phyloP scores from a whole-genome alignment of 108 stramenopile species.

The Stephanodiscus triporus region DNA sequence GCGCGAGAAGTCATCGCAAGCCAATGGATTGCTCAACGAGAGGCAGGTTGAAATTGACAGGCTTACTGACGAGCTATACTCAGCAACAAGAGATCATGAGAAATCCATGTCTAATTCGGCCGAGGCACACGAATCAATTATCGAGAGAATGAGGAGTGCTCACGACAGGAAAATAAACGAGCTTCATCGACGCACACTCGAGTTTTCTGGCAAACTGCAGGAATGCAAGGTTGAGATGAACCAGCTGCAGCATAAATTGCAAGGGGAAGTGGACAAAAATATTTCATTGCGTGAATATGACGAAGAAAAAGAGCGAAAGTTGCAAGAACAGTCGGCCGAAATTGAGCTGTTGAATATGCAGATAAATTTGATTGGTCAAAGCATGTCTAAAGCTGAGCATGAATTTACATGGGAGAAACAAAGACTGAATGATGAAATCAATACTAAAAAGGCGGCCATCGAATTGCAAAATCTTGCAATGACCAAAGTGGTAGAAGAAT shows the following conservation, averaged over 20 bases:
- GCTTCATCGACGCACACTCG: conserved; percentile 1
- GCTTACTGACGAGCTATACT: background rate
- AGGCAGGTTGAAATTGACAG: conserved; percentile 9
- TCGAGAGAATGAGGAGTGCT: conserved; percentile 1
- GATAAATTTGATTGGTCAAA: background rate
- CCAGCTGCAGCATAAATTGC: conserved; percentile 13
- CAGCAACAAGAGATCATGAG: conserved; percentile 2
- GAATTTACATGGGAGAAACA: background rate
- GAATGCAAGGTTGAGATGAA: conserved; percentile 8
- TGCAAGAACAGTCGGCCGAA: background rate
- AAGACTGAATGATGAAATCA: background rate
- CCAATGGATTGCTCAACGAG: conserved; percentile 1
- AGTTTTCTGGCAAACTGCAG: conserved; percentile 13
- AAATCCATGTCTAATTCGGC: conserved; percentile 13
- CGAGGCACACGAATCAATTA: background rate
- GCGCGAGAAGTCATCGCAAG: background rate
- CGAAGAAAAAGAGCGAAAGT: conserved; percentile 9
- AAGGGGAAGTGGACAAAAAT: conserved; percentile 13
- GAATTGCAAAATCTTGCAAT: background rate
- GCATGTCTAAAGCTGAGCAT: background rate
- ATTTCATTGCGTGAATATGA: conserved; percentile 10
- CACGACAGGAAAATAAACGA: conserved; percentile 13
- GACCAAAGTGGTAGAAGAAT: background rate
- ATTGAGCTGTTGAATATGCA: conserved; percentile 8
- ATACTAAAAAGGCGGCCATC: background rate